These are phyloP conservation scores for Tilletia indica DNA, from an alignment of 1,284 basidiomycete species.

Conservation along the genomic window DNA sequence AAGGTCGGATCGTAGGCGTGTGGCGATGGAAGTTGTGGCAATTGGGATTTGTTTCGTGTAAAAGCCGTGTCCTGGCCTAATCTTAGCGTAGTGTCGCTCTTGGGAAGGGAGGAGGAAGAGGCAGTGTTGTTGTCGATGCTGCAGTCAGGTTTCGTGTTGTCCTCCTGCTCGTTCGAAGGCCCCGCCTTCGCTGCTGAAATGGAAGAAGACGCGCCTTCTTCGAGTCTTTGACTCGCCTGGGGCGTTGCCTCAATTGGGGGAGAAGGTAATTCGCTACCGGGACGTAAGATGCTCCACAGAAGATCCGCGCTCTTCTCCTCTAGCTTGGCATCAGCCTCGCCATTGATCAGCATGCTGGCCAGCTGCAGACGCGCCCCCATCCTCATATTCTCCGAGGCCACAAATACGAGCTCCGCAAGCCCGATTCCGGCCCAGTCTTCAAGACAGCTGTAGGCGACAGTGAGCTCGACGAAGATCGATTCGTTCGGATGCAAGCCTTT, in stretches of 20 bases:
- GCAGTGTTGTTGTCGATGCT: no score
- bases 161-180: not conserved
- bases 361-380: not conserved
- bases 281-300: not conserved
- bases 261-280: not conserved
- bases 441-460: slow-evolving; percentile 2
- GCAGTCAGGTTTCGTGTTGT: no score
- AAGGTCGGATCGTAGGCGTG: slow-evolving; percentile 5
- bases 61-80: no score
- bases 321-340: not conserved
- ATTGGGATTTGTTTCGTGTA: not conserved
- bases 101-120: no score
- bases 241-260: not conserved
- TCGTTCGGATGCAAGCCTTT: slow-evolving; percentile 14
- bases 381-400: not conserved
- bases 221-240: not conserved
- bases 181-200: not conserved
- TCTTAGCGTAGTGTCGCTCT: no score
- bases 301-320: not conserved
- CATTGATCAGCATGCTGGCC: slow-evolving; percentile 1
- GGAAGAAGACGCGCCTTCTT: not conserved
- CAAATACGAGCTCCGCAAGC: not conserved
- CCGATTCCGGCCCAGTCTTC: slow-evolving; percentile 3
- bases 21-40: not conserved
- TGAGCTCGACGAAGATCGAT: not conserved